These are phyloP conservation scores for Fusarium sp. DNA, from an alignment of 2,329 filamentous ascomycete genomes.

Conservation along the genomic window DNA sequence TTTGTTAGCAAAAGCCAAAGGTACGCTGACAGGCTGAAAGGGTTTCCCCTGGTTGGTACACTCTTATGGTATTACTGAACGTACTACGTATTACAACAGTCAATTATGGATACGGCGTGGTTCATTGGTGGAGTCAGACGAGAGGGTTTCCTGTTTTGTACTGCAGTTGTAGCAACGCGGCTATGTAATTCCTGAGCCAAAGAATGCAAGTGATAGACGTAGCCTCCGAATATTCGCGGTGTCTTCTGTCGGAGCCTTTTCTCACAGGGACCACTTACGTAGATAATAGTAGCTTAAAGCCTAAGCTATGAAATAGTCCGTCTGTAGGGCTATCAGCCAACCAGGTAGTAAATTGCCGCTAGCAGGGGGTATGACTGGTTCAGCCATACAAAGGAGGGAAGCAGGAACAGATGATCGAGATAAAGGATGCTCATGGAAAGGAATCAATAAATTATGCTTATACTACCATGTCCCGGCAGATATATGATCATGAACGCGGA, in stretches of 20 bases:
- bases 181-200: background rate
- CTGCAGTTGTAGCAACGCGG: background rate
- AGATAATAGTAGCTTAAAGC: background rate
- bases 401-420: conserved; percentile 1
- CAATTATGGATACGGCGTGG: background rate
- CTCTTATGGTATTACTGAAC: background rate
- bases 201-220: background rate
- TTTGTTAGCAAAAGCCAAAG: background rate
- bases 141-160: conserved; percentile 20
- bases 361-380: background rate
- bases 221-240: background rate
- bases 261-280: background rate
- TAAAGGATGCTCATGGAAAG: background rate
- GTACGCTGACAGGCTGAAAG: conserved; percentile 1
- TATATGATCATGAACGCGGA: background rate
- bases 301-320: background rate
- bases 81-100: background rate
- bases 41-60: background rate
- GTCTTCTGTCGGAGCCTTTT: background rate
- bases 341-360: background rate
- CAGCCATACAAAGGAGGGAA: background rate
- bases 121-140: conserved; percentile 4
- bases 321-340: conserved; percentile 1
- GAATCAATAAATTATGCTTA: background rate
- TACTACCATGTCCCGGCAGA: background rate